Percentiles rank a stretch among this genome's conserved stretches.
phyloP scores from a whole-genome alignment of 179 eudicot genomes.

The Spergularia azorica region DNA sequence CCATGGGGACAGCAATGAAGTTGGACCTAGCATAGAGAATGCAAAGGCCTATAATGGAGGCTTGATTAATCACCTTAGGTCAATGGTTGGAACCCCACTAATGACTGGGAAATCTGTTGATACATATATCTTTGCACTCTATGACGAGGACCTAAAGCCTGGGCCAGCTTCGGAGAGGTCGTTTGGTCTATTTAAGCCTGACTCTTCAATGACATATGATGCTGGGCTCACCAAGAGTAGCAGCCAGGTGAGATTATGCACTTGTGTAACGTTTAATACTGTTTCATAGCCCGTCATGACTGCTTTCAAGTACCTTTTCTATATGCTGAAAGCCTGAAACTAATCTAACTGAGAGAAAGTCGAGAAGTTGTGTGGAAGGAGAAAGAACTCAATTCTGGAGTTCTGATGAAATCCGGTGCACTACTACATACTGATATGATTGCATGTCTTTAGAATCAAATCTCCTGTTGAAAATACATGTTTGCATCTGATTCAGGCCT shows the following conservation, averaged over 20 bases:
- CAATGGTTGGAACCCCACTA: conserved; percentile 89
- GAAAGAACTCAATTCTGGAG: too few species aligned
- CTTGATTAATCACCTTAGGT: conserved; percentile 69
- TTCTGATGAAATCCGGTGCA: too few species aligned
- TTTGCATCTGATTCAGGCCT: too few species aligned
- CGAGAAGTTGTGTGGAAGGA: too few species aligned
- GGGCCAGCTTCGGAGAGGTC: conserved; percentile 82
- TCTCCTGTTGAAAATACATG: not conserved
- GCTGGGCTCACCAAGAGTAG: conserved; percentile 59
- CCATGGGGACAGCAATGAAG: conserved; percentile 75
- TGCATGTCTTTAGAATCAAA: not conserved
- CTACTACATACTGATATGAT: too few species aligned
- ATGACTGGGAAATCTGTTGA: conserved; percentile 95
- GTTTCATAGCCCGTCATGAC: too few species aligned
- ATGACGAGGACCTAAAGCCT: conserved; percentile 88
- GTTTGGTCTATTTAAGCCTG: conserved; percentile 84
- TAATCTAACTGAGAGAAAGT: too few species aligned
- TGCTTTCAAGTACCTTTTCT: too few species aligned
- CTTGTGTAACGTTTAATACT: not conserved
- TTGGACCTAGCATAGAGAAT: conserved; percentile 78
- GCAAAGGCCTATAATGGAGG: conserved; percentile 88
- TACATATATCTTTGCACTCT: conserved; percentile 90
- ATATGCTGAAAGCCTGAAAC: too few species aligned
- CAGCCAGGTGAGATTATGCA: conserved; percentile 53
- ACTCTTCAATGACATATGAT: conserved; percentile 64